These are phyloP conservation scores for Mrakiaceae sp. DNA, from an alignment of 1,284 basidiomycete species.

Conservation along the genomic window DNA sequence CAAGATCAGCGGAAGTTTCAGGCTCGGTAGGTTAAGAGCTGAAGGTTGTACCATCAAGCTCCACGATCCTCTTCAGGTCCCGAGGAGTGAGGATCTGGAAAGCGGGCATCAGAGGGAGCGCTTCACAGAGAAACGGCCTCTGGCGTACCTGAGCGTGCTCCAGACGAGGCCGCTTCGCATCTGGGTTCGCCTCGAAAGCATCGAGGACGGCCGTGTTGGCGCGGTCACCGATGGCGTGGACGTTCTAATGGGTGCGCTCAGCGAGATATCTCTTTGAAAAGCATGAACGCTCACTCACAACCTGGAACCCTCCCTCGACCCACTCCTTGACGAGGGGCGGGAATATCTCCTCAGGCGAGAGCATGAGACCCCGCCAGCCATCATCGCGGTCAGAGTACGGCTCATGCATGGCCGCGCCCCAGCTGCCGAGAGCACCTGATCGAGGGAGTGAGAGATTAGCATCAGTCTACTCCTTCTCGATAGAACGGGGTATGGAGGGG, in stretches of 20 bases:
- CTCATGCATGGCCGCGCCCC: slow-evolving; percentile 75
- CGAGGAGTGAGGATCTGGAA: slow-evolving; percentile 58
- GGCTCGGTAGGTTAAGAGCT: background rate
- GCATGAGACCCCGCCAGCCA: slow-evolving; percentile 56
- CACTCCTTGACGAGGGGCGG: slow-evolving; percentile 48
- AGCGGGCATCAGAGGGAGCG: no score
- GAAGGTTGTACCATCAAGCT: slow-evolving; percentile 50
- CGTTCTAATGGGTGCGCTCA: slow-evolving; percentile 43
- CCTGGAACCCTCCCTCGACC: slow-evolving; percentile 45
- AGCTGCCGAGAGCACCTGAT: slow-evolving; percentile 72
- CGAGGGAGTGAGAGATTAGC: background rate
- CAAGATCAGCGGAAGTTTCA: background rate
- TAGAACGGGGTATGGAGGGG: background rate
- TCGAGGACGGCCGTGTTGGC: slow-evolving; percentile 73
- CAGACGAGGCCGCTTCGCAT: slow-evolving; percentile 51
- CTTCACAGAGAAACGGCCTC: no score
- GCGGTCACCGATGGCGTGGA: slow-evolving; percentile 84
- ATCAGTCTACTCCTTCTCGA: slow-evolving; percentile 6
- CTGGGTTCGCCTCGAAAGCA: slow-evolving; percentile 58
- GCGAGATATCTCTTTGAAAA: slow-evolving; percentile 8
- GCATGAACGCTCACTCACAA: slow-evolving; percentile 25
- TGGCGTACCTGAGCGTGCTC: slow-evolving; percentile 53
- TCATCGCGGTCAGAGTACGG: slow-evolving; percentile 63
- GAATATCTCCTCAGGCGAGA: slow-evolving; percentile 45
- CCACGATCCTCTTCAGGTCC: slow-evolving; percentile 58